Percentiles rank a stretch among this genome's conserved stretches.
Conservation (phyloP, 768 basidiomycete genomes). For the Mycena epipterygia region DNA sequence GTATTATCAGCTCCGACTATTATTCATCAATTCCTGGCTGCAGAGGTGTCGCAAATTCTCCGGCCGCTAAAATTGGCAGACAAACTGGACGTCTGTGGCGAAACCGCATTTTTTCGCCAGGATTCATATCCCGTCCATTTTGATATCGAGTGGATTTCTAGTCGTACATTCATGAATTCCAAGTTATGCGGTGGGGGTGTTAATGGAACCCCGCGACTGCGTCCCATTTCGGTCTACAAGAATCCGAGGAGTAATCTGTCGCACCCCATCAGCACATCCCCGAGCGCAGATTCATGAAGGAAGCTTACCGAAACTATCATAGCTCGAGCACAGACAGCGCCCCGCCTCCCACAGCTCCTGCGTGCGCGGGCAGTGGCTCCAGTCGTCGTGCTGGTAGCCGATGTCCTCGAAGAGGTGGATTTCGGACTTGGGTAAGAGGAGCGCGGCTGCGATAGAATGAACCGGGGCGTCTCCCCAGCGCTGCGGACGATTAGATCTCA, state of each 20-base stretch:
- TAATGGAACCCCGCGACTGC: background rate
- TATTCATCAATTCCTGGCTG: too few relatives aligned
- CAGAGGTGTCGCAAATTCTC: too few relatives aligned
- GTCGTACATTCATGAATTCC: too few relatives aligned
- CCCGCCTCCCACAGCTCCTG: slow-evolving; percentile 62
- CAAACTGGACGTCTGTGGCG: too few relatives aligned
- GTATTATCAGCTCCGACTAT: too few relatives aligned
- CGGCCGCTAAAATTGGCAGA: too few relatives aligned
- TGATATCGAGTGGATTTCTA: too few relatives aligned
- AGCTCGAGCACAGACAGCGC: slow-evolving; percentile 73
- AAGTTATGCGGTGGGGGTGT: too few relatives aligned
- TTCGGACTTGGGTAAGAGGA: slow-evolving; percentile 79
- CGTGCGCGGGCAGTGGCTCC: slow-evolving; percentile 75
- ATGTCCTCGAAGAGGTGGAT: slow-evolving; percentile 89
- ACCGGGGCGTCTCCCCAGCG: slow-evolving; percentile 92
- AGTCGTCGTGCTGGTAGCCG: slow-evolving; percentile 85
- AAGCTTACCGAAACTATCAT: slow-evolving; percentile 71
- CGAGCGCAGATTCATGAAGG: too few relatives aligned
- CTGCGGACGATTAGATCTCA: slow-evolving; percentile 43
- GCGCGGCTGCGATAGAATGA: slow-evolving; percentile 83
- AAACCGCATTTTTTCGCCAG: too few relatives aligned
- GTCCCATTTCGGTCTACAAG: slow-evolving; percentile 14
- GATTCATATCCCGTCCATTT: too few relatives aligned
- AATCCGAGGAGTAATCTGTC: background rate
- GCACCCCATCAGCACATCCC: too few relatives aligned